Conservation (phyloP, 345 rosid genomes). For the Erodium maritimum region DNA sequence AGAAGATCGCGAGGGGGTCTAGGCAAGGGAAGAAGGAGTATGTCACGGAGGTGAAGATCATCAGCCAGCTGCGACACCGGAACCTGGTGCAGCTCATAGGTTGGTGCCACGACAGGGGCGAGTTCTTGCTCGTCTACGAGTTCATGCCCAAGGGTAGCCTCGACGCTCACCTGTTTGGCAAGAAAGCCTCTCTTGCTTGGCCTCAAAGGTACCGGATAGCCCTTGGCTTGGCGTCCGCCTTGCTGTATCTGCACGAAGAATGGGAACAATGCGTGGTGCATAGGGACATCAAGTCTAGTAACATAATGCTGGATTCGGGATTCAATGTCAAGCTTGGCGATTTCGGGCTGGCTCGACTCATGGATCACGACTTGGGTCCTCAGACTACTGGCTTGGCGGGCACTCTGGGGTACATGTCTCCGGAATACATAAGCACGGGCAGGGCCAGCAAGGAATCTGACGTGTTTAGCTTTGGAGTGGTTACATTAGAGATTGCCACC, state of each 20-base stretch:
- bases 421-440: constrained; percentile 36
- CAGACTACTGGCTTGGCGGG: constrained; percentile 37
- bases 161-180: constrained; percentile 39
- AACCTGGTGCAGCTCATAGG: constrained; percentile 60
- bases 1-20: constrained; percentile 32
- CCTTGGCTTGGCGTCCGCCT: constrained; percentile 36
- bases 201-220: constrained; percentile 27
- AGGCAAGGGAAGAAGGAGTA: constrained; percentile 45
- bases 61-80: constrained; percentile 45
- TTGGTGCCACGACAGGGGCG: constrained; percentile 51
- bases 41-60: constrained; percentile 36
- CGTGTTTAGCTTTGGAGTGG: constrained; percentile 38
- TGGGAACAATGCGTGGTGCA: constrained; percentile 58
- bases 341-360: constrained; percentile 46
- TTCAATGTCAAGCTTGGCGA: constrained; percentile 57
- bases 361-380: constrained; percentile 34
- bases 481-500: constrained; percentile 25
- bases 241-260: constrained; percentile 52
- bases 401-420: constrained; percentile 46
- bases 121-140: constrained; percentile 57
- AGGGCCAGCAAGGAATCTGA: constrained; percentile 40
- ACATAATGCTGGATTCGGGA: constrained; percentile 44
- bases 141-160: constrained; percentile 67
- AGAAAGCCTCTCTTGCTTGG: constrained; percentile 29
- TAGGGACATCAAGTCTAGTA: constrained; percentile 52